phyloP scores from a whole-genome alignment of 1,284 basidiomycete genomes.

The Marasmius oreades region DNA sequence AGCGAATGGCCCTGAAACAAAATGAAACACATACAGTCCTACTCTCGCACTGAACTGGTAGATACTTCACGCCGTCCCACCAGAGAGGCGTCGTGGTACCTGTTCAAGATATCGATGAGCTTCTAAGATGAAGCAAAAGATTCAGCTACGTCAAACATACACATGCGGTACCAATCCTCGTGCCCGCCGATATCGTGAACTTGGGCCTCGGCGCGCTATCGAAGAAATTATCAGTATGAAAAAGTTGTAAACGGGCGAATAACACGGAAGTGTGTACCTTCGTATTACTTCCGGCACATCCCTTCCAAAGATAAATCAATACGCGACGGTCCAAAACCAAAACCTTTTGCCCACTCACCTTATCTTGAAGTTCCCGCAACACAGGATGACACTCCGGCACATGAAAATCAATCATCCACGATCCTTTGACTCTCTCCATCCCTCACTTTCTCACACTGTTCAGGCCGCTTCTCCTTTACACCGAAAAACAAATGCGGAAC shows the following conservation, averaged over 20 bases:
- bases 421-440: neutral
- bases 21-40: neutral
- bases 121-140: neutral
- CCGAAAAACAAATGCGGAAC: neutral
- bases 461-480: neutral
- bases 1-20: too few species aligned
- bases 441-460: neutral
- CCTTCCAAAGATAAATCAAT: neutral
- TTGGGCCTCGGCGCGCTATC: neutral
- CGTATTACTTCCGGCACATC: neutral
- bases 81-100: neutral
- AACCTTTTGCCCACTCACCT: neutral
- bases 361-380: neutral
- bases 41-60: neutral
- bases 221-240: neutral
- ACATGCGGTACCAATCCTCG: constrained; percentile 2
- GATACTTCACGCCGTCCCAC: neutral
- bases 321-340: neutral
- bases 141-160: neutral
- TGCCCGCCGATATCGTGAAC: neutral
- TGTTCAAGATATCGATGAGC: neutral
- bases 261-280: neutral
- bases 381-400: neutral
- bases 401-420: neutral
- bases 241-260: neutral